These are phyloP conservation scores for Cardamine occulta DNA, from an alignment of 345 rosid species.

Conservation along the genomic window DNA sequence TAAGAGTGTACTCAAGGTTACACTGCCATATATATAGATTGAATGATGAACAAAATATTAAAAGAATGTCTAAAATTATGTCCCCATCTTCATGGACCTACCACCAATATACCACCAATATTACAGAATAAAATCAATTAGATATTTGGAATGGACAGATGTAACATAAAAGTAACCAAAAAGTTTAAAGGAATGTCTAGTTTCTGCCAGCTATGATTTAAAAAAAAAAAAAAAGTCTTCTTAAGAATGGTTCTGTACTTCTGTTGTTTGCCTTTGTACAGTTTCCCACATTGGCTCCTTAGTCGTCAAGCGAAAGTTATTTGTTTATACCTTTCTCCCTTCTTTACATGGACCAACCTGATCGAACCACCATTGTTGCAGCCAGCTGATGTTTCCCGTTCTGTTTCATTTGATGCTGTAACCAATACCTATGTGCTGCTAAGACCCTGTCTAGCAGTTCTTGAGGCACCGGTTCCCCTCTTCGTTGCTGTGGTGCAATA, in stretches of 20 bases:
- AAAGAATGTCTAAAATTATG: slow-evolving; percentile 35
- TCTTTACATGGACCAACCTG: slow-evolving; percentile 40
- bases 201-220: slow-evolving; percentile 25
- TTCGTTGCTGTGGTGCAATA: slow-evolving; percentile 85
- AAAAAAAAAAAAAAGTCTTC: background rate
- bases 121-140: slow-evolving; percentile 37
- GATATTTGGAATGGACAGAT: slow-evolving; percentile 23
- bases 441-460: slow-evolving; percentile 85
- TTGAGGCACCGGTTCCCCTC: slow-evolving; percentile 99
- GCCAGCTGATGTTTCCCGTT: slow-evolving; percentile 55
- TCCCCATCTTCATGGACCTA: slow-evolving; percentile 21
- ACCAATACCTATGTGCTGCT: slow-evolving; percentile 84
- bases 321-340: slow-evolving; percentile 17
- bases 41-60: slow-evolving; percentile 25
- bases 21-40: slow-evolving; percentile 1
- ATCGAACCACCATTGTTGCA: slow-evolving; percentile 35
- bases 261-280: slow-evolving; percentile 43
- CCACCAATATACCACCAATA: slow-evolving; percentile 29
- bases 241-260: slow-evolving; percentile 12
- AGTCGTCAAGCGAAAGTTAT: slow-evolving; percentile 36
- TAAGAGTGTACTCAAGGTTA: slow-evolving; percentile 14
- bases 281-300: slow-evolving; percentile 35
- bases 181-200: slow-evolving; percentile 10
- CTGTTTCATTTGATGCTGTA: slow-evolving; percentile 78
- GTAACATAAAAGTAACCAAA: slow-evolving; percentile 37